Base-by-base conservation (phyloP, 2,329 filamentous ascomycete species). In the Pseudocercospora macadamiae region DNA sequence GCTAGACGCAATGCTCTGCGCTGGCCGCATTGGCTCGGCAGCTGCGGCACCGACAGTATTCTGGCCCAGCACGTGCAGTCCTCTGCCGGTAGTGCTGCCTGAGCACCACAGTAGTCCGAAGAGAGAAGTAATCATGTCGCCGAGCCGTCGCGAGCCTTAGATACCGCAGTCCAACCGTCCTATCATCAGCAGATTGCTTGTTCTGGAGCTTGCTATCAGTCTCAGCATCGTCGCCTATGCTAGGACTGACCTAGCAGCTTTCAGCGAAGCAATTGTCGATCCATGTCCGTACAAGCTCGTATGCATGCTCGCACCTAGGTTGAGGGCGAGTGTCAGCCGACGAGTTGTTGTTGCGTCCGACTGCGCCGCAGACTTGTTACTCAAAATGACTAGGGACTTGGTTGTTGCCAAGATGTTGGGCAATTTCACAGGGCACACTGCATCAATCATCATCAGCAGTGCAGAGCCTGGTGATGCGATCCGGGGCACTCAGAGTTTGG, bases 391-490 rank as follows among this genome's bases (percentile, higher is more conserved):
- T 28, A n/a, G 45, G 45, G 19, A 49, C 25, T 28, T 49, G 45
- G 45, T 49, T 49, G 45, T 49, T 49, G 45, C 45, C 45, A 49
- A 49, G 45, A 49, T 49, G 5, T 49, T 32, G 45, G 45, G 45
- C 45, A 49, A 18, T 30, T n/a, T 32, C 26, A 49, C 45, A 19
- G 45, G 16, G 8, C 21, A 32, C 18, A 25, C 21, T 14, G 19
- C 23, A 21, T 12, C 42, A 14, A 45, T 14, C 18, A 23, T 12
- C 18, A 45, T 18, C 18, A 7, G 6, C 28, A 32, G 21, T n/a
- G 42, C 10, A 21, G 25, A 14, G 21, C 19, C n/a, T 45, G 21
- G 23, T 25, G 7, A 23, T 25, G 19, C 42, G 42, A 45, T 45
- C 9, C 21, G 8, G 42, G 25, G 21, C 18, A 45, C 7, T 14